These are phyloP conservation scores for Oryza glaberrima DNA, from an alignment of 176 grass and related monocot species.

Conservation along the genomic window DNA sequence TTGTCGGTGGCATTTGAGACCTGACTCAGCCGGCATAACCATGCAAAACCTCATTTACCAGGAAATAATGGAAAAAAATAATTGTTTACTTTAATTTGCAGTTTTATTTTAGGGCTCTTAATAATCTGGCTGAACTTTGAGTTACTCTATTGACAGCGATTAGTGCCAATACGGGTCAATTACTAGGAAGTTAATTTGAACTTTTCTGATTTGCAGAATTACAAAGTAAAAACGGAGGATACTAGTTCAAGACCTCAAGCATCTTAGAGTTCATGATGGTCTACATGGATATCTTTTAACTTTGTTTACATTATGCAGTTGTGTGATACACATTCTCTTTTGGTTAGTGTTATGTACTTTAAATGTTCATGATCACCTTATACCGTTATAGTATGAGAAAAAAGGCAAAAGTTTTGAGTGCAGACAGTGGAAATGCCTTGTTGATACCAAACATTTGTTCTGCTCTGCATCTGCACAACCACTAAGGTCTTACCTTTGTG, in stretches of 20 bases:
- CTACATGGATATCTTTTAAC: background rate
- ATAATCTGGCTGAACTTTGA: background rate
- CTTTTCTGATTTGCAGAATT: constrained; percentile 52
- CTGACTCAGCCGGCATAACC: background rate
- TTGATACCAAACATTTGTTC: background rate
- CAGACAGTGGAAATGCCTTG: background rate
- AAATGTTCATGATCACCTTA: background rate
- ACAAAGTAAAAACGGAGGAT: constrained; percentile 46
- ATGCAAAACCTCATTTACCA: background rate
- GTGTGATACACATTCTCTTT: background rate
- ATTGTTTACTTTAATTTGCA: constrained; percentile 7
- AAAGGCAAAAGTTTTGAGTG: background rate
- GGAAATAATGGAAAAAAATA: background rate
- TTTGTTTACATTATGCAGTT: background rate
- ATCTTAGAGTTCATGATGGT: background rate
- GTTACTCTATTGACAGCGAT: background rate
- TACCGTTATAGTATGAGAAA: background rate
- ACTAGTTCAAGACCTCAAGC: background rate
- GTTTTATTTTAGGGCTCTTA: background rate
- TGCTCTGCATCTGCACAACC: background rate
- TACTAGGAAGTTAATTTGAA: constrained; percentile 12
- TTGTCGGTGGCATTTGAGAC: background rate
- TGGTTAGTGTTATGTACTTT: background rate
- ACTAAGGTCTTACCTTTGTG: background rate
- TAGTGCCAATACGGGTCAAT: background rate